Percentiles rank a stretch among this genome's conserved stretches.
These are phyloP conservation scores for Sarcodon sp. DNA, from an alignment of 768 basidiomycete genomes.

Conservation along the genomic window DNA sequence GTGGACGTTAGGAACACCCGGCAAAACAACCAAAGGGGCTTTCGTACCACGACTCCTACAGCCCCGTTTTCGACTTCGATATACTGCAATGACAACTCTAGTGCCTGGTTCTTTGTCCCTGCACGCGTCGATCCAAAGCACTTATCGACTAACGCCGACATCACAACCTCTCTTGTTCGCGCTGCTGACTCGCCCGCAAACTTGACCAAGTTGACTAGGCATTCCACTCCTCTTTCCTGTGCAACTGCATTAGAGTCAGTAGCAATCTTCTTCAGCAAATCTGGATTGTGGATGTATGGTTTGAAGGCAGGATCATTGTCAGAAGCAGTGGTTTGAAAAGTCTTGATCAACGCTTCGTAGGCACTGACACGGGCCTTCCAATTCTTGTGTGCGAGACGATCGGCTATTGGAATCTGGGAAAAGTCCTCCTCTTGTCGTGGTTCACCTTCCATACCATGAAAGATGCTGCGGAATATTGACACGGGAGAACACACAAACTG, in stretches of 20 bases:
- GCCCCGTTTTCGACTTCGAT: conserved; percentile 89
- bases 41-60: conserved; percentile 77
- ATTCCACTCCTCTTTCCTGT: conserved; percentile 95
- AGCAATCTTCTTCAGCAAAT: conserved; percentile 75
- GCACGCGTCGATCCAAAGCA: conserved; percentile 85
- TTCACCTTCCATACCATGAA: conserved; percentile 66
- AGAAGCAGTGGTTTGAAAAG: conserved; percentile 79
- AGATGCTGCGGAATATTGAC: too few relatives aligned
- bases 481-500: neutral
- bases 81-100: conserved; percentile 81
- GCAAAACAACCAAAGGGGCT: conserved; percentile 14
- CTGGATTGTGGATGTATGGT: conserved; percentile 69
- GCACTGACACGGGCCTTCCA: conserved; percentile 97
- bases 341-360: conserved; percentile 80
- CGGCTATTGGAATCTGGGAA: conserved; percentile 59
- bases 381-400: conserved; percentile 87
- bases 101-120: conserved; percentile 78
- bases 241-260: conserved; percentile 93
- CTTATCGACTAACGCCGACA: conserved; percentile 94
- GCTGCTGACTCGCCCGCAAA: conserved; percentile 84
- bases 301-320: conserved; percentile 92
- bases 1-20: neutral
- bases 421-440: conserved; percentile 94
- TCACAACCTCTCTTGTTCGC: conserved; percentile 64
- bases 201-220: conserved; percentile 74